Evolutionary conservation across 148 eudicot species (phyloP).

Genomic region (Talinum fruticosum): DNA sequence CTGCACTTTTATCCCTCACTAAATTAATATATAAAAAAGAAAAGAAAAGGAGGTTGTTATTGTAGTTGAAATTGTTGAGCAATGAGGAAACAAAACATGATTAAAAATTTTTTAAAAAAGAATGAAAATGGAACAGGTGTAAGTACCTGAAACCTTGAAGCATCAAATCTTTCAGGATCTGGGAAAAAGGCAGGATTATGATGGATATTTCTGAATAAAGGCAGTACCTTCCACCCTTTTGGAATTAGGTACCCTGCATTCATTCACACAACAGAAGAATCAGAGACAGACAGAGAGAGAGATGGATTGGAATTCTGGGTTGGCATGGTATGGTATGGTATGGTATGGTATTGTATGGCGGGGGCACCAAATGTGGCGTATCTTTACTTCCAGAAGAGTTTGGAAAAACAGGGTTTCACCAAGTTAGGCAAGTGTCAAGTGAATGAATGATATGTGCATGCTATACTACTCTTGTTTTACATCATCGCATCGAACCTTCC

Average conservation of each 20-base stretch:
- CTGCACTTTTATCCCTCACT: conserved; percentile 28
- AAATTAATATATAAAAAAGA: neutral
- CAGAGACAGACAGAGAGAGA: neutral
- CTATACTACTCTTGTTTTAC: too few species aligned
- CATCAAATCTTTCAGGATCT: conserved; percentile 66
- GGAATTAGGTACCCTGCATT: conserved; percentile 84
- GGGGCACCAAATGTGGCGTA: neutral
- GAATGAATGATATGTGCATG: too few species aligned
- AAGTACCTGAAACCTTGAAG: conserved; percentile 81
- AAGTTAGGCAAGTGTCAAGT: neutral
- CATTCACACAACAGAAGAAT: neutral
- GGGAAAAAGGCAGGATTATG: conserved; percentile 67
- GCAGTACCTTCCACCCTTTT: conserved; percentile 96
- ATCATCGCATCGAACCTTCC: too few species aligned
- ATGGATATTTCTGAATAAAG: conserved; percentile 87
- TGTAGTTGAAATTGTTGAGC: neutral
- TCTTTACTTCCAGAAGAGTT: neutral
- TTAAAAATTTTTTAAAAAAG: neutral
- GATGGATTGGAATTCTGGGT: neutral
- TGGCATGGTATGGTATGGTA: neutral
- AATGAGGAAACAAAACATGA: neutral
- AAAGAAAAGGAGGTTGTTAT: neutral
- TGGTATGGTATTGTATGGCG: neutral
- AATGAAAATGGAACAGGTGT: neutral
- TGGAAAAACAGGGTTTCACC: neutral